Base-by-base conservation (phyloP, 2,329 filamentous ascomycete genomes). In the Colletotrichum horii region DNA sequence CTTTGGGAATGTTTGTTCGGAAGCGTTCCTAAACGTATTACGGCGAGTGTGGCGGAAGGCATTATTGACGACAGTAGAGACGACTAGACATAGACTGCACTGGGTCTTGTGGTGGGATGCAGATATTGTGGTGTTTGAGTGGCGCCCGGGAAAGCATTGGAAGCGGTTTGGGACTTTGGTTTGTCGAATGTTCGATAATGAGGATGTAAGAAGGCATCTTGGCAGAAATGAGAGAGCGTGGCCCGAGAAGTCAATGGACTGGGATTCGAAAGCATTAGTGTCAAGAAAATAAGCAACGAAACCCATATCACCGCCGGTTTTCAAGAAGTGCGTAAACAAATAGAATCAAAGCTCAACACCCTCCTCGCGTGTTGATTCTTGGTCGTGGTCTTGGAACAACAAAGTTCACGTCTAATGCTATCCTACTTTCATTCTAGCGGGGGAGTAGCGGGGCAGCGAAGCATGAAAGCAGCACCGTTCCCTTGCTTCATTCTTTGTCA, bases 1-100 rank as follows among this genome's bases (percentile, higher is more conserved):
- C 82, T 98, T 58, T 98, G 96, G 96, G 91, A 92, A 77, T 98
- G 96, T 83, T 85, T 98, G 2, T 98, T 98, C 87, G 94, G 94
- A 1, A 84, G 87, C 65, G 88, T 88, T 19, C 81, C 82, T 43
- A 84, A 83, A 75, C 80, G 82, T 43, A 79, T 26, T 71, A 67
- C 43, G 70, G 36, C 64, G 19, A 64, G 62, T 22, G 62, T 69
- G 9, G 65, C 74, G n/a, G 36, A 38, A 15, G 64, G n/a, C 19
- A 73, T 76, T 32, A 32, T 52, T 55, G 14, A 66, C 24, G 58
- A 71, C n/a, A 52, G 43, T 14, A 52, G n/a, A 52, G 68, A 71
- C 6, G n/a, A 36, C 8, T 24, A 61, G 19, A 32, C 22, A 34
- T 32, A 32, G 58, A 32, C 30, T 52, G 11, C 43, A 52, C 43